Evolutionary conservation across 1,284 basidiomycete genomes (phyloP).

Genomic region (Anthracocystis panici-leucophaei): DNA sequence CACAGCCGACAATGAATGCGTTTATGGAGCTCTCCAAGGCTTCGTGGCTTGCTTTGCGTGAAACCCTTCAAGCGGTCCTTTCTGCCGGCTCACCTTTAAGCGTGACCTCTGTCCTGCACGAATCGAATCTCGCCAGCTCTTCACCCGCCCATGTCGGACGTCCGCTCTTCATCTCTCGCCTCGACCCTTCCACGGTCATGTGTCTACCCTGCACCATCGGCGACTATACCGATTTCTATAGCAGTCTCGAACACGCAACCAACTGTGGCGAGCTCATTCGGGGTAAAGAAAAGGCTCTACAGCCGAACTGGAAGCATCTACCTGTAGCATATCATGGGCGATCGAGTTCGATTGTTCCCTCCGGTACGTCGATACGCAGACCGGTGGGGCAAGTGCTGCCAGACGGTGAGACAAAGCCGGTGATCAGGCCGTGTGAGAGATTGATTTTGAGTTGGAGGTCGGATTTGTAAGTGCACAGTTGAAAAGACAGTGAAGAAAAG

Average conservation of each 20-base stretch:
- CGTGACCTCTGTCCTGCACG: neutral
- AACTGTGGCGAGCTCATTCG: conserved; percentile 40
- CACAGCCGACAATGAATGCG: conserved; percentile 36
- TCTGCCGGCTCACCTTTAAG: neutral
- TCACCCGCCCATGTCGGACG: neutral
- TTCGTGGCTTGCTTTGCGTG: conserved; percentile 27
- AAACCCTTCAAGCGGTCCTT: conserved; percentile 34
- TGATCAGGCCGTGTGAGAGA: conserved; percentile 16
- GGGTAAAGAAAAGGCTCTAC: conserved; percentile 18
- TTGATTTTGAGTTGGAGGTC: conserved; percentile 62
- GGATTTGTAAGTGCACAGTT: conserved; percentile 51
- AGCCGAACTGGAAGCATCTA: conserved; percentile 39
- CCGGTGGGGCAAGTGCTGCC: conserved; percentile 44
- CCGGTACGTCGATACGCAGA: conserved; percentile 38
- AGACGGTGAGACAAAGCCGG: conserved; percentile 9
- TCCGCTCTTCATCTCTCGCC: conserved; percentile 10
- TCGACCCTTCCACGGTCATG: conserved; percentile 10
- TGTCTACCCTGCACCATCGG: conserved; percentile 47
- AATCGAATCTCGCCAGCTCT: neutral
- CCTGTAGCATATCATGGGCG: conserved; percentile 59
- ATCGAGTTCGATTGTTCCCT: conserved; percentile 37
- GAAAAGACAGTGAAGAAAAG: too few relatives aligned
- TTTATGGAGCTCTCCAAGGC: conserved; percentile 27
- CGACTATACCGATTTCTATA: conserved; percentile 60
- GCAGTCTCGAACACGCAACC: conserved; percentile 50